Base-by-base conservation (phyloP, 31 red algal species). In the Odonthalia washingtoniensis region DNA sequence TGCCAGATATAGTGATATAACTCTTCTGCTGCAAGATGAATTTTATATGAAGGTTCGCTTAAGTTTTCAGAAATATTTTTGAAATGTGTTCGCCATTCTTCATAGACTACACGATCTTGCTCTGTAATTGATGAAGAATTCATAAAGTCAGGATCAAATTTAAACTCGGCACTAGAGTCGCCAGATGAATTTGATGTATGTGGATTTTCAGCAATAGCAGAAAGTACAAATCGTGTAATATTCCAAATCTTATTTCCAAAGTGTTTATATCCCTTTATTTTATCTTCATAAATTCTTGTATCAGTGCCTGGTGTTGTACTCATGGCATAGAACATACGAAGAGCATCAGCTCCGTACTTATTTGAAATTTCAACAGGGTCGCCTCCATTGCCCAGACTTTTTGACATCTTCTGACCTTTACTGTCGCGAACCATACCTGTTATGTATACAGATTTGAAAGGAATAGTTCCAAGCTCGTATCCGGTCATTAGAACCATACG, bases 191-290 rank as follows among this genome's bases (percentile, higher is more conserved):
- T 44, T 44, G 42, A 44, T 44, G 42, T 44, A 44, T 44, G 42
- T 44, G 42, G 42, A 44, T 44, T 44, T 44, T 44, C 42, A 44
- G 42, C 42, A 44, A 44, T 44, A 44, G 42, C 42, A 44, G 42
- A 44, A 44, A 44, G 42, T 44, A 44, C 42, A 44, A 88, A 99
- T 17, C 94, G 81, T 68, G 80, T 92, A 16, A 86, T 83, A 77
- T 99, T 99, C 97, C 97, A 99, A 42, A 99, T 65, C 84, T 99
- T 99, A 74, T 99, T 99, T 40, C 92, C 94, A 96, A 99, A 99
- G 92, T 99, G 96, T 36, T 94, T 73, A 57, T 96, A 94, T 16
- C 87, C 80, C 43, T 89, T 92, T 32, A 99, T 79, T 61, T 93
- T 93, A 70, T 99, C 97, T 36, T 81, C 90, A 0, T 88, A 91